Base-by-base conservation (phyloP, 768 basidiomycete genomes). In the Chalciporus piperatus region DNA sequence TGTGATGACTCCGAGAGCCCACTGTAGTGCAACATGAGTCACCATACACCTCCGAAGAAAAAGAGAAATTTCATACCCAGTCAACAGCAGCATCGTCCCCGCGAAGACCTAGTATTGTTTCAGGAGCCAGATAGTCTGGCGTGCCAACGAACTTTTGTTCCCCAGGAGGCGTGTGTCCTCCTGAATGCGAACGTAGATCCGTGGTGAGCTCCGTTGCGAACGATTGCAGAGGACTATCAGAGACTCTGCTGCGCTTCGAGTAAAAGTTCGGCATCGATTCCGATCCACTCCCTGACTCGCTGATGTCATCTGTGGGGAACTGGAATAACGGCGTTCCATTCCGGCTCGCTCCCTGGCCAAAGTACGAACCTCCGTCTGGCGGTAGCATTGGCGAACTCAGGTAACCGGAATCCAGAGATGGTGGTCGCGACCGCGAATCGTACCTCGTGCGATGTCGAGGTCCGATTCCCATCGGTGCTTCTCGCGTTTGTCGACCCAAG, bases 131-230 rank as follows among this genome's bases (percentile, higher is more conserved):
- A 68, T 99, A 99, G 68, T 99, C 96, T 4, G 96, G 96, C 4
- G 96, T 99, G 19, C 96, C 96, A 22, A 96, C 96, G 62, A 98
- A 94, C 71, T 92, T 92, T 71, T 93, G 90, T 54, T 93, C 91
- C 16, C 85, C 85, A 16, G 86, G 85, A 17, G 89, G 87, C 2
- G 89, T 88, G 7, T 80, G 76, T 22, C 77, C 73, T 4, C 68
- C 69, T 2, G 69, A 68, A 70, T 93, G 86, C 27, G 89, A 90
- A 23, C 89, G 81, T 33, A 92, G 72, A 65, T 92, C 89, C 13
- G 82, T 92, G 5, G 89, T 88, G 51, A 92, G 73, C 65, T 92
- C 92, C 16, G 84, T 85, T 11, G 89, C 90, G 64, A 94, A 93
- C 5, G 89, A 92, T 66, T 92, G 89, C 56, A 89, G 67, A 16